Evolutionary conservation across 2,329 filamentous ascomycete genomes (phyloP), one percentile per base, ranked within the genome.

Genomic region (Scopulariopsis brevicaulis): DNA sequence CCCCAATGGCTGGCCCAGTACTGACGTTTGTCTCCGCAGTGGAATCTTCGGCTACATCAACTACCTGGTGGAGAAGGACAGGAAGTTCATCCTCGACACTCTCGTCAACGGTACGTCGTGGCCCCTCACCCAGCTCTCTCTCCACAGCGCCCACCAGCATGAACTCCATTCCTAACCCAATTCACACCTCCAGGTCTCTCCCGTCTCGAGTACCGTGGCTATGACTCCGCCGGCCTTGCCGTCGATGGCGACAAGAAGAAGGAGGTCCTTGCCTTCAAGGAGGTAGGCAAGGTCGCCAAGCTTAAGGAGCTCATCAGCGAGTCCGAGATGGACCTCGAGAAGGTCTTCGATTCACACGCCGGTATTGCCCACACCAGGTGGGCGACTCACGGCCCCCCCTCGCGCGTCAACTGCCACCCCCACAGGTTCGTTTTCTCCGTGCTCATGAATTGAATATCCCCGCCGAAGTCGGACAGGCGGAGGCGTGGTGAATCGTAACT

Each of bases 1-100:
- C n/a, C n/a, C 51, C 24, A 53, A 34, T 53, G 51, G 24, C 51
- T 5, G 51, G 14, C n/a, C 5, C 24, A 53, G 8, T 28, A 71
- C 62, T 54, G 18, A 55, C 54, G 5, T 55, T 53, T 61, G 53
- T 48, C 55, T 62, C 59, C 60, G 61, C 64, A 93, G 89, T 86
- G 90, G 90, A 74, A 95, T 94, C 76, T 95, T 97, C 79, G 93
- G 93, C 69, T 97, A 97, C 82, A 90, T 97, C 80, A 97, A 97
- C 81, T 97, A 97, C 78, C 80, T 97, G 73, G 91, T 97, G 73
- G 94, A 97, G 83, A 96, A 96, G 84, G 93, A 97, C 79, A 85
- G 94, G 74, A 92, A 90, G 77, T 95, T 88, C 78, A 96, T 97
- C 73, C 82, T 97, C 71, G 86, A 96, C 73, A 97, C 93, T 62